Percentiles rank a stretch among this genome's conserved stretches.
These are phyloP conservation scores for Verticillium zaregamsianum DNA, from an alignment of 2,329 filamentous ascomycete species.

Conservation along the genomic window DNA sequence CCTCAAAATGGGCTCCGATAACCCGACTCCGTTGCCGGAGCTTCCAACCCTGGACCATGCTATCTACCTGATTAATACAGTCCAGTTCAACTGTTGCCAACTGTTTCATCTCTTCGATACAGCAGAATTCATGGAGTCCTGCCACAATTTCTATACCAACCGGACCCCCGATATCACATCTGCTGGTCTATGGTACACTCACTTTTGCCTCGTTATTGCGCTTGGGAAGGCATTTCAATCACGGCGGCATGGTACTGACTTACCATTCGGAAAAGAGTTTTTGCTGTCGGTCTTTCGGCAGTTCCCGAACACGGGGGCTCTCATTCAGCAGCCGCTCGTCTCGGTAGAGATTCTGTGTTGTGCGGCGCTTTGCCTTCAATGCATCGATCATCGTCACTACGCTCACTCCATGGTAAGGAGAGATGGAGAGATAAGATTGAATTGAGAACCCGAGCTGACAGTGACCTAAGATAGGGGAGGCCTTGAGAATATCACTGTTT, in stretches of 20 bases:
- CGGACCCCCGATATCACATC: conserved; percentile 11
- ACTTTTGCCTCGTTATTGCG: conserved; percentile 48
- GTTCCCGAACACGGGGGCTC: conserved; percentile 34
- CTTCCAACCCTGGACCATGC: conserved; percentile 40
- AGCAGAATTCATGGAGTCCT: conserved; percentile 37
- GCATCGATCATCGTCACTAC: conserved; percentile 39
- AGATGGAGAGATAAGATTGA: background rate
- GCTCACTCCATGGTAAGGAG: conserved; percentile 39
- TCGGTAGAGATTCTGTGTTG: conserved; percentile 47
- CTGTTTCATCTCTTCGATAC: conserved; percentile 53
- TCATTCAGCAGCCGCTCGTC: conserved; percentile 36
- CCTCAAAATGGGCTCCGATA: conserved; percentile 5
- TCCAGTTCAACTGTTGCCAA: conserved; percentile 52
- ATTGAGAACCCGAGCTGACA: background rate
- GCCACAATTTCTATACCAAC: conserved; percentile 23
- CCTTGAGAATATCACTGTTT: conserved; percentile 42
- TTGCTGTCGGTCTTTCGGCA: conserved; percentile 40
- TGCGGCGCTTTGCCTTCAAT: conserved; percentile 48
- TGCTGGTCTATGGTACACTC: conserved; percentile 42
- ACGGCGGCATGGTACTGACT: conserved; percentile 25
- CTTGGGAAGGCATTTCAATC: conserved; percentile 51
- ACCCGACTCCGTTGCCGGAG: conserved; percentile 6
- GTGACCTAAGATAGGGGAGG: conserved; percentile 39
- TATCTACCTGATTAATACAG: conserved; percentile 48
- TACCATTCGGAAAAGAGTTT: conserved; percentile 41